Evolutionary conservation across 75 land plant genomes (phyloP).

Genomic region (Sequoiadendron giganteum): DNA sequence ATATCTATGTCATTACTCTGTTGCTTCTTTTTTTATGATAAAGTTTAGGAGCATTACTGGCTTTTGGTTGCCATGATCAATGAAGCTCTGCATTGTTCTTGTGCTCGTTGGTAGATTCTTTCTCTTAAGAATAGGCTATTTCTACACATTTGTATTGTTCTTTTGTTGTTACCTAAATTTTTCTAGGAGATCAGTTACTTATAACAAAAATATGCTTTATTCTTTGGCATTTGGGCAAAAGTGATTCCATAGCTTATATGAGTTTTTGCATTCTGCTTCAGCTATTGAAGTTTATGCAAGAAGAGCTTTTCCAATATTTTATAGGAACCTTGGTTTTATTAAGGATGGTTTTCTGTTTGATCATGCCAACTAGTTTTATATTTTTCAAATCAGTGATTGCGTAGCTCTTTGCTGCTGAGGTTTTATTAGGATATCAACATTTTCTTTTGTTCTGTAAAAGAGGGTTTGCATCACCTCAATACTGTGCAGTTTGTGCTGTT

Average conservation of each 20-base stretch:
- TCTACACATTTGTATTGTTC: background rate
- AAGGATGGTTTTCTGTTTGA: background rate
- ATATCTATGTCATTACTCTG: background rate
- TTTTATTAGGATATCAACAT: background rate
- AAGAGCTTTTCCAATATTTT: background rate
- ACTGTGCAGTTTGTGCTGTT: background rate
- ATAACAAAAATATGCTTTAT: background rate
- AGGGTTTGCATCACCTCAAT: background rate
- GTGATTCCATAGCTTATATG: background rate
- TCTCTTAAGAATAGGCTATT: background rate
- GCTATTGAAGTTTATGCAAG: background rate
- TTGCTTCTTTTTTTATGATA: background rate
- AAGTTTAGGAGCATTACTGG: background rate
- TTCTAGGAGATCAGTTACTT: background rate
- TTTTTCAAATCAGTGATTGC: background rate
- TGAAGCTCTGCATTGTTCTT: background rate
- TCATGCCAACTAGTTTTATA: background rate
- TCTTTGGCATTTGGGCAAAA: background rate
- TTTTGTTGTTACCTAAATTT: background rate
- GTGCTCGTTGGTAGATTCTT: background rate
- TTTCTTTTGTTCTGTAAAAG: no score
- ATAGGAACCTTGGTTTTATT: background rate
- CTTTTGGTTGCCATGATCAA: background rate
- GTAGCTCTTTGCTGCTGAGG: background rate
- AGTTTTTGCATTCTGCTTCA: background rate